phyloP scores from a whole-genome alignment of 768 basidiomycete genomes.

The Tulasnella sp. region DNA sequence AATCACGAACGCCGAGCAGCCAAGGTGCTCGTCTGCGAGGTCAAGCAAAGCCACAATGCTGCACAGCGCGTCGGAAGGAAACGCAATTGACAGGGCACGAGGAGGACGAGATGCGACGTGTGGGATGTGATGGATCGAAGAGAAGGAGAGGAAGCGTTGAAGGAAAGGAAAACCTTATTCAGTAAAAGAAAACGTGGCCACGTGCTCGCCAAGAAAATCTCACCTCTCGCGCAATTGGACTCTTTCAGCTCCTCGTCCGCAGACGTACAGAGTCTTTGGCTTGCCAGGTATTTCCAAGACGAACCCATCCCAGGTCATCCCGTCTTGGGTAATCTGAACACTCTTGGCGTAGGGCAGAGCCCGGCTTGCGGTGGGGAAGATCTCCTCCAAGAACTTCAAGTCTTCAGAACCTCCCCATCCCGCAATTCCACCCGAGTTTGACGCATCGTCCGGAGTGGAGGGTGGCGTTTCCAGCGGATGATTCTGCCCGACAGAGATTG shows the following conservation, averaged over 20 bases:
- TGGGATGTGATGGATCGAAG: background rate
- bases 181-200: background rate
- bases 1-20: conserved; percentile 71
- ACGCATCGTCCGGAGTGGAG: conserved; percentile 47
- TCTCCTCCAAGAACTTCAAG: conserved; percentile 55
- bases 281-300: conserved; percentile 57
- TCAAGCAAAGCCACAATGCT: conserved; percentile 84
- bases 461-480: conserved; percentile 59
- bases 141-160: background rate
- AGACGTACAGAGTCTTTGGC: conserved; percentile 72
- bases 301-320: conserved; percentile 65
- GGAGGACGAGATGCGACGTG: conserved; percentile 4
- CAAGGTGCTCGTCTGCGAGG: conserved; percentile 75
- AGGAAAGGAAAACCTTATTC: background rate
- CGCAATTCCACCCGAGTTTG: background rate
- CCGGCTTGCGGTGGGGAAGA: conserved; percentile 62
- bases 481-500: conserved; percentile 13
- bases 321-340: conserved; percentile 62
- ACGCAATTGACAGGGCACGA: conserved; percentile 16
- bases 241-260: conserved; percentile 71
- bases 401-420: background rate
- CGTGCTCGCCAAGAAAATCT: conserved; percentile 21
- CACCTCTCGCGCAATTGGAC: conserved; percentile 81
- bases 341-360: conserved; percentile 67
- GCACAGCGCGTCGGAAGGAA: background rate